Evolutionary conservation across 192 early-diverging fungal species (phyloP).

Genomic region (Coemansia sp.): DNA sequence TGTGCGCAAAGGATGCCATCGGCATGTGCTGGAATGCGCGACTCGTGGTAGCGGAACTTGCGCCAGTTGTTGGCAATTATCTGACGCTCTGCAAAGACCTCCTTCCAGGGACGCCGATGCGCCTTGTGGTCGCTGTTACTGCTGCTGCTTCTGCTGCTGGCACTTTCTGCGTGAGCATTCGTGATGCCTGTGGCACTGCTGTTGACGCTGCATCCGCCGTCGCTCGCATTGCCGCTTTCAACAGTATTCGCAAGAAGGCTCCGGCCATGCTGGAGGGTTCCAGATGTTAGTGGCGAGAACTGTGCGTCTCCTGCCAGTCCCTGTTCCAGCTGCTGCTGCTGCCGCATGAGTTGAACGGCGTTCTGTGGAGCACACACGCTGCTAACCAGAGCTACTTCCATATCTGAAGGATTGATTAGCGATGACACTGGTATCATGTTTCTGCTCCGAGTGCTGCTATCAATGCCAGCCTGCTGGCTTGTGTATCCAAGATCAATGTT

Average conservation of each 20-base stretch:
- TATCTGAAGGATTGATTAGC: slow-evolving; percentile 37
- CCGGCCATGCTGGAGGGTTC: background rate
- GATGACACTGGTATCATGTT: slow-evolving; percentile 46
- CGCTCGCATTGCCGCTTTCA: slow-evolving; percentile 31
- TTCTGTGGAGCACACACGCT: slow-evolving; percentile 50
- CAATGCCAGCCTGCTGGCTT: slow-evolving; percentile 10
- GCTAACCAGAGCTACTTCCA: slow-evolving; percentile 42
- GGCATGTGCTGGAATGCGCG: slow-evolving; percentile 73
- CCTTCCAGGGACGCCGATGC: slow-evolving; percentile 85
- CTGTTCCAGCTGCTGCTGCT: background rate
- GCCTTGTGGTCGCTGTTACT: background rate
- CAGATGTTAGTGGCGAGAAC: background rate
- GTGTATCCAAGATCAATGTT: background rate
- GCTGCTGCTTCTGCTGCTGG: background rate
- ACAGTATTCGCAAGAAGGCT: slow-evolving; percentile 4
- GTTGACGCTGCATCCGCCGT: slow-evolving; percentile 28
- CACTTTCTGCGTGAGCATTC: background rate
- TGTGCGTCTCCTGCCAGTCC: background rate
- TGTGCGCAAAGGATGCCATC: slow-evolving; percentile 92
- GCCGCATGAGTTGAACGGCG: slow-evolving; percentile 37
- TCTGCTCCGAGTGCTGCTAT: background rate
- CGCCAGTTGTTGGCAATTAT: slow-evolving; percentile 95
- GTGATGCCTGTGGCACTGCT: slow-evolving; percentile 10
- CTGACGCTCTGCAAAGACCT: slow-evolving; percentile 89
- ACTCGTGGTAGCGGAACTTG: slow-evolving; percentile 68